Conservation (phyloP, 139 green algal species). For the Tetradesmus obliquus region DNA sequence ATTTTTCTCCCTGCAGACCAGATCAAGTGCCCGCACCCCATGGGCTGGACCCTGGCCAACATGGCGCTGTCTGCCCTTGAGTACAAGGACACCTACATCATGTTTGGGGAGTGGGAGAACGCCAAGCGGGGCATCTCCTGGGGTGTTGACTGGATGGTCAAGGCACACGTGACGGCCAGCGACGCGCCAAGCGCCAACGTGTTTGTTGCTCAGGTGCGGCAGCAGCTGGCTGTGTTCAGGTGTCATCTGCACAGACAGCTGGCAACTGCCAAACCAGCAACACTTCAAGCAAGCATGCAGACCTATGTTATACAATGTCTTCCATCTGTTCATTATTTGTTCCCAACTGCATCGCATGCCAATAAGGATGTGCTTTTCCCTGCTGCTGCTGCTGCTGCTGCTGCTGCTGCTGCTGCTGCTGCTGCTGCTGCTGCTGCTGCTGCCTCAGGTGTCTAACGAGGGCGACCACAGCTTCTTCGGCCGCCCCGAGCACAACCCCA, state of each 20-base stretch:
- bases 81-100: slow-evolving; percentile 33
- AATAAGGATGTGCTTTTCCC: background rate
- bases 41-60: slow-evolving; percentile 44
- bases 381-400: background rate
- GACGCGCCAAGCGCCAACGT: slow-evolving; percentile 39
- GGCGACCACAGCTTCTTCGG: slow-evolving; percentile 69
- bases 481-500: slow-evolving; percentile 66
- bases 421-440: background rate
- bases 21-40: slow-evolving; percentile 46
- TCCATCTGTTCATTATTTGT: too few species aligned
- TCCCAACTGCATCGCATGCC: background rate
- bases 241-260: background rate
- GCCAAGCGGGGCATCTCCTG: slow-evolving; percentile 51
- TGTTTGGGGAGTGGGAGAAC: background rate
- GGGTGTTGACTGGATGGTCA: slow-evolving; percentile 65
- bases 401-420: too few species aligned
- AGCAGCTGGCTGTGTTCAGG: background rate
- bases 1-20: slow-evolving; percentile 32
- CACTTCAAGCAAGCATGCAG: background rate
- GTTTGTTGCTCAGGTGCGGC: slow-evolving; percentile 63
- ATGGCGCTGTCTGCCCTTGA: slow-evolving; percentile 34
- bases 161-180: slow-evolving; percentile 52
- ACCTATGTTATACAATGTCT: background rate
- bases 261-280: background rate
- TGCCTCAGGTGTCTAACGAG: background rate